Evolutionary conservation across 306 rosid species (phyloP), one percentile per base, ranked within the genome.

Genomic region (Rosa multiflora): DNA sequence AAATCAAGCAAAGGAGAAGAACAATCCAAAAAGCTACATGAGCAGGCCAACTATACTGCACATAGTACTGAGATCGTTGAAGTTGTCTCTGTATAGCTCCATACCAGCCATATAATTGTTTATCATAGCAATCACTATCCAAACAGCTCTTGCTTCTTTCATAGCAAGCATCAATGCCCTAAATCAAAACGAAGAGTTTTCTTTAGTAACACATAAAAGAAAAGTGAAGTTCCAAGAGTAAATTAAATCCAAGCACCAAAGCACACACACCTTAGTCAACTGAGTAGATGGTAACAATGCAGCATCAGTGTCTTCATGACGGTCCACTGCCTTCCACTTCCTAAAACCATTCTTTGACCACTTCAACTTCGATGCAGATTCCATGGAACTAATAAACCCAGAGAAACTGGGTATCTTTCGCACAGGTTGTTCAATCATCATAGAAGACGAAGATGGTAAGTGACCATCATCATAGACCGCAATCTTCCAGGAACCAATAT

Each of bases 341-440:
- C 97, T 87, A 83, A 89, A 89, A 43, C 90, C 92, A 84, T 88
- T 93, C 88, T 87, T 91, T 29, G 95, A 75, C 95, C 91, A 88
- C 88, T 95, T 91, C 75, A 90, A 72, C 82, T 90, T 88, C 56
- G 98, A 81, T 59, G 88, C 84, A 46, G 94, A 77, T 74, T 88
- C 97, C 87, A 91, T 53, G 56, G 93, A 81, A 84, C 86, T 85
- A 74, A 91, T 76, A 82, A 93, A 93, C 74, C 94, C 97, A 12
- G 97, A 89, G n/a, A 95, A 75, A 83, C 99, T 95, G 58, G 98
- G 93, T 71, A 95, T 87, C 89, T 90, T 95, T 63, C 93, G 88
- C 77, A 95, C 81, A 51, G 83, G 89, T 47, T 82, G 81, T 78
- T 85, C 87, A 26, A 87, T 44, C 79, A 84, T 59, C 75, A 58